phyloP scores from a whole-genome alignment of 495 filamentous ascomycete species.

The Hypoxylon perforatum region DNA sequence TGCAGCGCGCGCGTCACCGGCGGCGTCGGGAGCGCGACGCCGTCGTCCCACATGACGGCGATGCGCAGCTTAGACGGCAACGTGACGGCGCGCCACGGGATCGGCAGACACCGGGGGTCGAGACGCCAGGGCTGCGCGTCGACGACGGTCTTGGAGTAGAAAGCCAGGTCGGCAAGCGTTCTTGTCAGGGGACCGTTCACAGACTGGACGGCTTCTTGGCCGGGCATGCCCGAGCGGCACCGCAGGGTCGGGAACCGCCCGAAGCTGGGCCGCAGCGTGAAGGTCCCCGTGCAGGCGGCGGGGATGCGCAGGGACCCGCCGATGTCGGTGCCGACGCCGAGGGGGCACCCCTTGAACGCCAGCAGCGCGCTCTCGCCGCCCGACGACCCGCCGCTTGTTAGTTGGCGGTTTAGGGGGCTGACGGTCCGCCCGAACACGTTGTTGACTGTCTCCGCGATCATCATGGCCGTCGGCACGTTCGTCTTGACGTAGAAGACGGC shows the following conservation, averaged over 20 bases:
- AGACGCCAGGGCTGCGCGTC: constrained; percentile 84
- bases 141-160: constrained; percentile 77
- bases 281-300: constrained; percentile 87
- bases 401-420: constrained; percentile 79
- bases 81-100: constrained; percentile 73
- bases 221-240: constrained; percentile 81
- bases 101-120: constrained; percentile 81
- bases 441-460: constrained; percentile 86
- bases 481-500: constrained; percentile 95
- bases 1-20: constrained; percentile 80
- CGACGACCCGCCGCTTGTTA: constrained; percentile 87
- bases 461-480: constrained; percentile 82
- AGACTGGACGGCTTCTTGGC: constrained; percentile 84
- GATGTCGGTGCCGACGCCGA: constrained; percentile 89
- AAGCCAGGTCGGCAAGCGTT: constrained; percentile 77
- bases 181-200: constrained; percentile 90
- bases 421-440: constrained; percentile 79
- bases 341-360: constrained; percentile 74
- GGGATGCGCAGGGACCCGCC: constrained; percentile 88
- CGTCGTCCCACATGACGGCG: constrained; percentile 78
- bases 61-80: constrained; percentile 68
- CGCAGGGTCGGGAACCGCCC: constrained; percentile 86
- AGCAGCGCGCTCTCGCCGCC: constrained; percentile 85
- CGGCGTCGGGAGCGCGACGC: constrained; percentile 81
- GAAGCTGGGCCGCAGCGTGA: constrained; percentile 82